Evolutionary conservation across 2,329 filamentous ascomycete species (phyloP).

Genomic region (Hymenoscyphus infarciens): DNA sequence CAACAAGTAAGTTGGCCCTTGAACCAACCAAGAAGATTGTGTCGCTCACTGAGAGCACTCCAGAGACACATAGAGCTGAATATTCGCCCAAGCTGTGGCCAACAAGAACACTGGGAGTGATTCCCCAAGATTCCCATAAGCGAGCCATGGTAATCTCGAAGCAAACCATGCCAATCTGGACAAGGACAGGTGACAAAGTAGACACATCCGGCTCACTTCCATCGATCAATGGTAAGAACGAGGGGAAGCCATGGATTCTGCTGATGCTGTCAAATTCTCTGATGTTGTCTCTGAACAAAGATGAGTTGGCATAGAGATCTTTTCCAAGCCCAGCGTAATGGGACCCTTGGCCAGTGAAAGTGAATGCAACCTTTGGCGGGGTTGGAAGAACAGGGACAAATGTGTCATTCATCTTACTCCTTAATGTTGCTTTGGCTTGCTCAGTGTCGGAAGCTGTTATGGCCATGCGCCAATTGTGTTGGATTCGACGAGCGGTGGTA

Average conservation of each 20-base stretch:
- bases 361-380: conserved; percentile 30
- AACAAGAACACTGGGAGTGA: conserved; percentile 52
- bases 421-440: conserved; percentile 47
- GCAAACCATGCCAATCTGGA: conserved; percentile 51
- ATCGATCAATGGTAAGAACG: conserved; percentile 39
- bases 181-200: conserved; percentile 47
- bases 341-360: conserved; percentile 38
- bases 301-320: conserved; percentile 38
- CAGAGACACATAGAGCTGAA: conserved; percentile 66
- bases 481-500: conserved; percentile 47
- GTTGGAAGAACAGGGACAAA: conserved; percentile 36
- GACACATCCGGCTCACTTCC: conserved; percentile 39
- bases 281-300: conserved; percentile 21
- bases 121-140: conserved; percentile 53
- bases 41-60: conserved; percentile 68
- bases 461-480: conserved; percentile 55
- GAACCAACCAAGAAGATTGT: conserved; percentile 67
- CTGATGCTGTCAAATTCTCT: conserved; percentile 21
- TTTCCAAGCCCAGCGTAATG: conserved; percentile 28
- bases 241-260: conserved; percentile 23
- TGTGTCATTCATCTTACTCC: conserved; percentile 44
- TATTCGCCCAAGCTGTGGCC: conserved; percentile 70
- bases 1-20: conserved; percentile 61
- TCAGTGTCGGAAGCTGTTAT: conserved; percentile 42
- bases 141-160: conserved; percentile 54